These are phyloP conservation scores for Talaromyces stipitatus DNA, from an alignment of 495 filamentous ascomycete genomes.

Conservation along the genomic window DNA sequence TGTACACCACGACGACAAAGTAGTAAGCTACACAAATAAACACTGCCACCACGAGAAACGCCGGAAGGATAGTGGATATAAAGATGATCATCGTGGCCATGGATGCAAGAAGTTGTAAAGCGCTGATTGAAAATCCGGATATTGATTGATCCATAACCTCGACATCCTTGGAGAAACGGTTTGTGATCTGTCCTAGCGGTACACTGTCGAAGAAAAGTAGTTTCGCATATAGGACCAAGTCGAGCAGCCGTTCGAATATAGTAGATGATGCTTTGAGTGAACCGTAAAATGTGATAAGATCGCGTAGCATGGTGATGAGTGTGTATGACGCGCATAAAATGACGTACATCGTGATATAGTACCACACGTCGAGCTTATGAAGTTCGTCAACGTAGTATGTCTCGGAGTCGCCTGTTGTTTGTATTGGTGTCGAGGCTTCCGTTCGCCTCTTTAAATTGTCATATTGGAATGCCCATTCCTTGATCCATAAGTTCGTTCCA, in stretches of 20 bases:
- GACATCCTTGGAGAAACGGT: constrained; percentile 71
- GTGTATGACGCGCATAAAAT: constrained; percentile 47
- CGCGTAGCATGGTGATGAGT: constrained; percentile 48
- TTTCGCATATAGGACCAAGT: constrained; percentile 57
- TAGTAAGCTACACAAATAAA: constrained; percentile 81
- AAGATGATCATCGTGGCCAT: constrained; percentile 83
- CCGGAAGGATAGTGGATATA: constrained; percentile 87
- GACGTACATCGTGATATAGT: constrained; percentile 42
- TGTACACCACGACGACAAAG: constrained; percentile 76
- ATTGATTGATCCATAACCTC: constrained; percentile 78
- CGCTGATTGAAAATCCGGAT: constrained; percentile 78
- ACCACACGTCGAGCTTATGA: neutral
- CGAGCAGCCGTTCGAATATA: constrained; percentile 59
- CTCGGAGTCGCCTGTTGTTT: no score
- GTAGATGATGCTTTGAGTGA: constrained; percentile 53
- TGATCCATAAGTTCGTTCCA: neutral
- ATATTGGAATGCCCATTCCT: constrained; percentile 1
- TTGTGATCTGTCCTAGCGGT: constrained; percentile 65
- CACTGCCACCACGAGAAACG: constrained; percentile 77
- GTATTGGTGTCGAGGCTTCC: no score
- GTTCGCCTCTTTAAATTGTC: no score
- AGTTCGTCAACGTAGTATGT: neutral
- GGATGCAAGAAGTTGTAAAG: constrained; percentile 56
- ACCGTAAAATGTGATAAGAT: constrained; percentile 46
- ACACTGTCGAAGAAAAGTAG: constrained; percentile 73